phyloP scores from a whole-genome alignment of 1,284 basidiomycete genomes.

The Xanthoconium separans region DNA sequence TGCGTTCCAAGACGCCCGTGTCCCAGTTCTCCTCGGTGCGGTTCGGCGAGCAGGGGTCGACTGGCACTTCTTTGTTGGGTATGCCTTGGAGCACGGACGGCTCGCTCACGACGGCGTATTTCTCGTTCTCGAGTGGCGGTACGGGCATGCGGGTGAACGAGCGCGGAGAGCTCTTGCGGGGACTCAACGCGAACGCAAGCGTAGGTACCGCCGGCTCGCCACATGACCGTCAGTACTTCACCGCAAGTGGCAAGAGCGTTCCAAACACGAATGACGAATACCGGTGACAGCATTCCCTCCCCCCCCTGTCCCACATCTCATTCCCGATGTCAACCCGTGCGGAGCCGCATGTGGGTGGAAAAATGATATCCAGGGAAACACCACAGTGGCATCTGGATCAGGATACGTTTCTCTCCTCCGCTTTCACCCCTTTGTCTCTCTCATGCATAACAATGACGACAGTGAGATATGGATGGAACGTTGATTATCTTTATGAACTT shows the following conservation, averaged over 20 bases:
- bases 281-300: constrained; percentile 2
- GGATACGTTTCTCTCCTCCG: neutral
- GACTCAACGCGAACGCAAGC: neutral
- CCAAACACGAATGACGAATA: constrained; percentile 5
- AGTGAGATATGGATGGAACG: constrained; percentile 11
- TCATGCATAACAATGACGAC: constrained; percentile 5
- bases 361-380: neutral
- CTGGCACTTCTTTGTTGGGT: constrained; percentile 9
- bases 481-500: constrained; percentile 28
- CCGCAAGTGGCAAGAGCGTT: constrained; percentile 17
- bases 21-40: constrained; percentile 30
- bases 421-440: neutral
- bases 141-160: constrained; percentile 27
- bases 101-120: constrained; percentile 27
- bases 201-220: constrained; percentile 7
- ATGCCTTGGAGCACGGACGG: constrained; percentile 1
- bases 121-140: constrained; percentile 28
- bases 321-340: neutral
- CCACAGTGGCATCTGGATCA: neutral
- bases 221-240: constrained; percentile 16
- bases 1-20: constrained; percentile 14
- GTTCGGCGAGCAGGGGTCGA: constrained; percentile 18
- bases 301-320: neutral
- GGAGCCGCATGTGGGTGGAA: neutral
- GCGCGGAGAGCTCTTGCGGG: constrained; percentile 26